Evolutionary conservation across 441 rosid genomes (phyloP).

Genomic region (Pelargonium citronellum): DNA sequence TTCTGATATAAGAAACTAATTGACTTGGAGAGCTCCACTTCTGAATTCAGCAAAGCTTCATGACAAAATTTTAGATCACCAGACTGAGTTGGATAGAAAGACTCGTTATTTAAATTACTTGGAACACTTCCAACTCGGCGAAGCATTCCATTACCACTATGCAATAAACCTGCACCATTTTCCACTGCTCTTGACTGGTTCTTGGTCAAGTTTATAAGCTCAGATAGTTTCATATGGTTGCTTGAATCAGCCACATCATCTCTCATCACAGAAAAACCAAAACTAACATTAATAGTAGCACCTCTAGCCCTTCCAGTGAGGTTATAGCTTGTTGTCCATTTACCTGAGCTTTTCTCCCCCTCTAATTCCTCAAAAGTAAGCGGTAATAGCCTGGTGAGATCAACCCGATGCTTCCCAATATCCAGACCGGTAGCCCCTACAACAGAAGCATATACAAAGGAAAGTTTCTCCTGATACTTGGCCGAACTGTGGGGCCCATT

Average conservation of each 20-base stretch:
- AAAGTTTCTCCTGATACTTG: conserved; percentile 57
- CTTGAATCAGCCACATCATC: conserved; percentile 29
- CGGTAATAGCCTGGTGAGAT: conserved; percentile 71
- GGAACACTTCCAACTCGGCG: too few species aligned
- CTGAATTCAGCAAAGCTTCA: conserved; percentile 52
- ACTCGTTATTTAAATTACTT: conserved; percentile 13
- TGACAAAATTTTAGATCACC: conserved; percentile 66
- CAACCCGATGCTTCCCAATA: conserved; percentile 69
- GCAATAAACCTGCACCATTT: too few species aligned
- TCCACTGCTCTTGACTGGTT: too few species aligned
- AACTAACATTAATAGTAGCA: conserved; percentile 71
- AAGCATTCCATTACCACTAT: too few species aligned
- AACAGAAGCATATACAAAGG: conserved; percentile 44
- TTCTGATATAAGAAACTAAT: conserved; percentile 38
- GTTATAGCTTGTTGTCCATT: conserved; percentile 57
- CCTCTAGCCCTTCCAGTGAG: conserved; percentile 73
- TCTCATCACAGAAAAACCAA: conserved; percentile 69
- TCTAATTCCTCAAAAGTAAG: conserved; percentile 50
- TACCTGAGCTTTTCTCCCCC: conserved; percentile 48
- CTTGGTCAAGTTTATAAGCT: not conserved
- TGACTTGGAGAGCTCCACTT: conserved; percentile 39
- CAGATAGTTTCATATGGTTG: conserved; percentile 15
- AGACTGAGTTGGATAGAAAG: conserved; percentile 31
- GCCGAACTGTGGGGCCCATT: conserved; percentile 50
- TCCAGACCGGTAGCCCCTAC: conserved; percentile 39